Base-by-base conservation (phyloP, 2,329 filamentous ascomycete genomes). In the Hirsutella rhossiliensis region DNA sequence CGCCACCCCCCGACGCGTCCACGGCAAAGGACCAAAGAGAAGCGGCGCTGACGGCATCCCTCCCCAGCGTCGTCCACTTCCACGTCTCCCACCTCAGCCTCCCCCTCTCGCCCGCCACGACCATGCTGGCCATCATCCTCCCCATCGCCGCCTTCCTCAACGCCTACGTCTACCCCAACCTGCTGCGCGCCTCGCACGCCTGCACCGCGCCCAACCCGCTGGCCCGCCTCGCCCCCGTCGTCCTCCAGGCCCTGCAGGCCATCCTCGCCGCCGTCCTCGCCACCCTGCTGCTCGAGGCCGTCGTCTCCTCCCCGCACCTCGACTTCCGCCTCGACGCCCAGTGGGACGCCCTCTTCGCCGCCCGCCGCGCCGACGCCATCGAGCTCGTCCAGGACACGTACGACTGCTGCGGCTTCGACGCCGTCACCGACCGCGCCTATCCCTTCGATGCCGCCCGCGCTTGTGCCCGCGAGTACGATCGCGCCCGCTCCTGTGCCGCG, bases 341-440 rank as follows among this genome's bases (percentile, higher is more conserved):
- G 34, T 87, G 82, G 82, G 62, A 66, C 50, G 49, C 46, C 3
- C 55, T 84, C 45, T 85, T 68, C 52, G 57, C 50, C 0, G 51
- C 54, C 0, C 76, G 79, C 47, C 65, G 84, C 44, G 67, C 49
- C 1, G 49, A 51, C 1, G 58, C 67, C 2, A 72, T 87, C 45
- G 64, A 69, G 37, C 59, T 62, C 2, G 80, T 87, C 42, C 83
- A 87, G 54, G 78, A 87, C 54, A 58, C 69, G 0, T 71, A 84
- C 29, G 56, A 72, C 8, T 87, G 83, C 62, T 87, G 83, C 51
- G 83, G 83, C 0, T 65, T 84, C 30, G 68, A 68, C 44, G 71
- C 66, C 5, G 56, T 76, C 27, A 59, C 56, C 28, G 80, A 87
- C 53, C 75, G 73, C 50, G 72, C 75, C 0, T 85, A 72, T 65